Evolutionary conservation across 371 early-diverging fungal genomes (phyloP).

Genomic region (Mucor lusitanicus): DNA sequence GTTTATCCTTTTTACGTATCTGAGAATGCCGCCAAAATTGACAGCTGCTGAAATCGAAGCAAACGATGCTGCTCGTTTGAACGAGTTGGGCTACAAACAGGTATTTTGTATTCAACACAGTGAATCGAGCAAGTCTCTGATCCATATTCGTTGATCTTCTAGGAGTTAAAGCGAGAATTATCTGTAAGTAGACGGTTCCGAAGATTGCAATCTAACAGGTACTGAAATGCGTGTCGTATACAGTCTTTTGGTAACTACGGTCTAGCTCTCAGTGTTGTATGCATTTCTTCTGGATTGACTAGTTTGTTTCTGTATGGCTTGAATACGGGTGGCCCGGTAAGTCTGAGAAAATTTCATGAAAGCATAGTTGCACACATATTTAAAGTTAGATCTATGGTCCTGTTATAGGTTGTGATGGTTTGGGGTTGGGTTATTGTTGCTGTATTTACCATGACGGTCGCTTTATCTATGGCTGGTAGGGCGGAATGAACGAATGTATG

Average conservation of each 20-base stretch:
- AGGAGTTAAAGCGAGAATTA: constrained; percentile 44
- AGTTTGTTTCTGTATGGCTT: constrained; percentile 38
- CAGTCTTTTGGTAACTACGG: constrained; percentile 45
- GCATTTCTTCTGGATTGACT: constrained; percentile 45
- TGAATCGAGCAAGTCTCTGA: background rate
- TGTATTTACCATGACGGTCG: constrained; percentile 58
- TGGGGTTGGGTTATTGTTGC: constrained; percentile 64
- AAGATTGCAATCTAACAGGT: background rate
- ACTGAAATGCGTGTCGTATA: background rate
- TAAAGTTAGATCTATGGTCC: background rate
- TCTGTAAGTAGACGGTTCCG: constrained; percentile 16
- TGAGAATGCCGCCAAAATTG: constrained; percentile 21
- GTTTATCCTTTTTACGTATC: background rate
- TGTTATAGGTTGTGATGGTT: constrained; percentile 26
- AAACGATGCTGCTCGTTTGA: constrained; percentile 37
- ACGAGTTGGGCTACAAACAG: constrained; percentile 43
- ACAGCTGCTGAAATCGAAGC: constrained; percentile 40
- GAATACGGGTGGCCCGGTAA: constrained; percentile 44
- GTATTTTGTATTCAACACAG: constrained; percentile 2
- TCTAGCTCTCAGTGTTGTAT: constrained; percentile 37
- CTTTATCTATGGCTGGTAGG: constrained; percentile 62
- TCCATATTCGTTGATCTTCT: background rate
- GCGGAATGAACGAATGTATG: too few relatives aligned
- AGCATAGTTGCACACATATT: background rate
- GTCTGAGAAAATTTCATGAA: background rate